Base-by-base conservation (phyloP, 2,329 filamentous ascomycete genomes). In the Tympanopsis confertula region DNA sequence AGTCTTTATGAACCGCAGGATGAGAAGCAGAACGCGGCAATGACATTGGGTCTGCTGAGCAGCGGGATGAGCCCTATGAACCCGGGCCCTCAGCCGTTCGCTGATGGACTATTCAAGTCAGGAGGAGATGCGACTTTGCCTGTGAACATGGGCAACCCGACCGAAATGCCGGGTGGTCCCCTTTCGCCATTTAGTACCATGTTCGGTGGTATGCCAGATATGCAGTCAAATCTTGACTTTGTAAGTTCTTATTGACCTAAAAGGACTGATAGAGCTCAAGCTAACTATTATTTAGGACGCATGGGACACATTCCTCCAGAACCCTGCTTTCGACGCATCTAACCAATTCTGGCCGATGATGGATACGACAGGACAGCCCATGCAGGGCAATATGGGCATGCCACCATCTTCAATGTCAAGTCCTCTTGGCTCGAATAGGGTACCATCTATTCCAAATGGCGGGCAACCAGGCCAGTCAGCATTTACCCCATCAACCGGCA, bases 1-100 rank as follows among this genome's bases (percentile, higher is more conserved):
- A 7, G 10, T 13, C 12, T 15, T 18, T 33, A 12, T 17, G 30
- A 33, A 33, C 30, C 30, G 12, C 30, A 33, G 15, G 30, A 33
- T 15, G 30, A 33, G 30, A 33, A 33, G 30, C 30, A 33, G 17
- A 33, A 18, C 15, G 30, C 30, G 7, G 30, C 30, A 10, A 33
- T 33, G 30, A 33, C 30, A 13, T 33, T 33, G 15, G 30, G 30
- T 7, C 15, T 33, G 7, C 15, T 33, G 10, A 33, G 30, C 15
- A 33, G 30, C 17, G 30, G 30, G 15, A 33, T 33, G 30, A 33
- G 30, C 15, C 12, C 30, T 15, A 18, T 33, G 15, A 33, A 33
- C 30, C 7, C 7, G 7, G 30, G 12, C 10, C 15, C 30, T 7
- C 30, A 10, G 7, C 10, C 30, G 17, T 33, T 33, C 15, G 17